A percentile compares a stretch with the other conserved stretches of the same genome.
These are phyloP conservation scores for Ophiosphaerella herpotricha DNA, from an alignment of 2,329 filamentous ascomycete genomes.

Conservation along the genomic window DNA sequence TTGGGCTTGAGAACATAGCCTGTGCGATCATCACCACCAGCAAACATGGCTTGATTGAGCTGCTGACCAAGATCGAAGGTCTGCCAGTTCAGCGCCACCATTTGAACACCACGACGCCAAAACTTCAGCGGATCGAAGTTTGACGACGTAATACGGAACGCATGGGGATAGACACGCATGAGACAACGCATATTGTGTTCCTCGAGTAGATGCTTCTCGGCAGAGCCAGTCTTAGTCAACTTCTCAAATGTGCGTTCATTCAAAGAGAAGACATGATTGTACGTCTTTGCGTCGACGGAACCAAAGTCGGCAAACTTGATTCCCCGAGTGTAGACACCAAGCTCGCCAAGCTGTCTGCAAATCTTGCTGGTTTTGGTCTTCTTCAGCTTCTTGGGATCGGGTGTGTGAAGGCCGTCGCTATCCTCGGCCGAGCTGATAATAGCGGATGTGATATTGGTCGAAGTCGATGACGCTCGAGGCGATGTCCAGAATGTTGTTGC, in stretches of 20 bases:
- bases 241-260: slow-evolving; percentile 86
- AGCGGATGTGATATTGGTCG: slow-evolving; percentile 60
- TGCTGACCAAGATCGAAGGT: slow-evolving; percentile 96
- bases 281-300: slow-evolving; percentile 76
- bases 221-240: slow-evolving; percentile 74
- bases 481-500: slow-evolving; percentile 53
- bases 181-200: slow-evolving; percentile 85
- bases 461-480: slow-evolving; percentile 60
- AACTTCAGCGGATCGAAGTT: slow-evolving; percentile 95
- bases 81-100: slow-evolving; percentile 98
- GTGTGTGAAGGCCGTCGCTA: slow-evolving; percentile 67
- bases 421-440: slow-evolving; percentile 70
- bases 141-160: slow-evolving; percentile 78
- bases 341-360: slow-evolving; percentile 76
- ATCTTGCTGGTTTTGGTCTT: slow-evolving; percentile 79
- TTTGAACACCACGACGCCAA: slow-evolving; percentile 95
- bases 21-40: slow-evolving; percentile 80
- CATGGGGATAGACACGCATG: slow-evolving; percentile 92
- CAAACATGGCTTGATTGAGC: slow-evolving; percentile 97
- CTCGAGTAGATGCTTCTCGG: slow-evolving; percentile 77
- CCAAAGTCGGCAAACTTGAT: slow-evolving; percentile 87
- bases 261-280: slow-evolving; percentile 95
- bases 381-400: slow-evolving; percentile 63
- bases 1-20: slow-evolving; percentile 94
- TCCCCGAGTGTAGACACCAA: slow-evolving; percentile 78